These are phyloP conservation scores for Pseudocercospora vitis DNA, from an alignment of 2,329 filamentous ascomycete species.

Conservation along the genomic window DNA sequence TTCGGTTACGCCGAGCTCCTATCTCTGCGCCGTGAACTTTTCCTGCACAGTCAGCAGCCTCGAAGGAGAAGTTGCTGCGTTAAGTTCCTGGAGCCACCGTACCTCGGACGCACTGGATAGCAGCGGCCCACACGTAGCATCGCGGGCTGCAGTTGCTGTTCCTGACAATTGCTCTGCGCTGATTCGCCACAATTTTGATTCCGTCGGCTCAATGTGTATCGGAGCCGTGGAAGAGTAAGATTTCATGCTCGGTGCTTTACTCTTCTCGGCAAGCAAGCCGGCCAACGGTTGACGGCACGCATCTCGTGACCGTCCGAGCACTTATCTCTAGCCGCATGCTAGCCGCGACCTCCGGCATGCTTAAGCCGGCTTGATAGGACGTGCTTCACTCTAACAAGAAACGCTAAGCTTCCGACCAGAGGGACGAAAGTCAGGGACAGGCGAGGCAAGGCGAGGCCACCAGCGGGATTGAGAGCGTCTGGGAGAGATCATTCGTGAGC, in stretches of 20 bases:
- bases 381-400: slow-evolving; percentile 1
- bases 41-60: neutral
- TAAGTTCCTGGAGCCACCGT: neutral
- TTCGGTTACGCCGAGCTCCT: neutral
- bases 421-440: neutral
- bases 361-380: neutral
- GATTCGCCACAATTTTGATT: neutral
- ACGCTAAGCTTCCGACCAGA: neutral
- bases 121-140: neutral
- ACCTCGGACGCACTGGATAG: neutral
- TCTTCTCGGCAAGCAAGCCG: neutral
- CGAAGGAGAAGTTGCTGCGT: neutral
- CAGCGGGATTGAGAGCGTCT: neutral
- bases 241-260: neutral
- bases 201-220: neutral
- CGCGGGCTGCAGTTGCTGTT: neutral
- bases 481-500: too few relatives aligned
- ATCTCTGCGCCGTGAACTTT: neutral
- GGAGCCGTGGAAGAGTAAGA: neutral
- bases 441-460: neutral
- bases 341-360: neutral
- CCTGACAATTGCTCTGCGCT: neutral
- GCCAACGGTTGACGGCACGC: neutral
- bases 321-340: slow-evolving; percentile 6
- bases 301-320: neutral